These are phyloP conservation scores for Heterobasidion parviporum DNA, from an alignment of 1,284 basidiomycete genomes.

Conservation along the genomic window DNA sequence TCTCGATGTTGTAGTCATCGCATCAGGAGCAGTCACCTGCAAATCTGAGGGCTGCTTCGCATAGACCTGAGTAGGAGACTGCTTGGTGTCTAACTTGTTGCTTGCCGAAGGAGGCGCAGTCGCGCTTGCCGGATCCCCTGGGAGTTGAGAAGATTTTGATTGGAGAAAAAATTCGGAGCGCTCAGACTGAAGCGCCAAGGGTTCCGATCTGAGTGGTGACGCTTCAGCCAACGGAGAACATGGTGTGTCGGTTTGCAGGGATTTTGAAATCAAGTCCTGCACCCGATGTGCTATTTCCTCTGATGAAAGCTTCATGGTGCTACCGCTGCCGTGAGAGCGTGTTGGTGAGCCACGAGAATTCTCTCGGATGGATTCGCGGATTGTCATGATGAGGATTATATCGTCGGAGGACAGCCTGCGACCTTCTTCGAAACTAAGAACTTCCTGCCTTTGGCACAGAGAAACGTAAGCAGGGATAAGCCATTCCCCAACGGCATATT, in stretches of 20 bases:
- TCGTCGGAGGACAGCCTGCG: conserved; percentile 9
- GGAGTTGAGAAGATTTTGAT: too few species aligned
- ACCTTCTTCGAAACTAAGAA: conserved; percentile 6
- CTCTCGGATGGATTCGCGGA: conserved; percentile 5
- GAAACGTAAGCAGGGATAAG: conserved; percentile 6
- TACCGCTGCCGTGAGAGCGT: neutral
- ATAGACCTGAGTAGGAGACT: too few species aligned
- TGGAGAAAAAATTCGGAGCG: too few species aligned
- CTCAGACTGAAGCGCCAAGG: too few species aligned
- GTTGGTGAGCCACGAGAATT: neutral
- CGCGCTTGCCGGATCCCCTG: too few species aligned
- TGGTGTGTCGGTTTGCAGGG: neutral
- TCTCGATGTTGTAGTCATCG: too few species aligned
- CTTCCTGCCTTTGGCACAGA: conserved; percentile 3
- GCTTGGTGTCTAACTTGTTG: too few species aligned
- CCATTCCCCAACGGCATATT: conserved; percentile 9
- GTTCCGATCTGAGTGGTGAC: too few species aligned
- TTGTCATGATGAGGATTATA: conserved; percentile 6
- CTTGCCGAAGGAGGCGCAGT: too few species aligned
- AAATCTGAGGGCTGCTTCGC: too few species aligned
- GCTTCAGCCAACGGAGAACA: too few species aligned
- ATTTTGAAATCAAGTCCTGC: neutral
- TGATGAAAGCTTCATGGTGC: neutral
- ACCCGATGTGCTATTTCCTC: neutral
- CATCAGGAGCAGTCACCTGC: too few species aligned